Evolutionary conservation across 768 basidiomycete genomes (phyloP).

Genomic region (Boletus vermiculosoides): DNA sequence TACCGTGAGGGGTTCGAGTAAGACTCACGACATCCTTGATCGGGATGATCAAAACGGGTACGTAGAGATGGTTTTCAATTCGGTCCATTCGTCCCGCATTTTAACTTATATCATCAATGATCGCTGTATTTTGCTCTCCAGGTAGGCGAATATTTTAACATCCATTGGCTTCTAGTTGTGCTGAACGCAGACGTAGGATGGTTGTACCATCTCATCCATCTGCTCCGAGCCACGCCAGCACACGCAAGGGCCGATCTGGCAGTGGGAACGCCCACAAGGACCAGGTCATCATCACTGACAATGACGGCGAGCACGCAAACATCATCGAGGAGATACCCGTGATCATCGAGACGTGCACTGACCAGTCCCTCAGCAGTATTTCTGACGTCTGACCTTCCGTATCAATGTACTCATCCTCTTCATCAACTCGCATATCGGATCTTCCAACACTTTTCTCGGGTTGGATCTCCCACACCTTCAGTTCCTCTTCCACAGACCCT

Average conservation of each 20-base stretch:
- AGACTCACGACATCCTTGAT: too few species aligned
- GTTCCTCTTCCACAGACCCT: conserved; percentile 68
- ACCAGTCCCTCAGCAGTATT: conserved; percentile 50
- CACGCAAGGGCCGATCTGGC: conserved; percentile 39
- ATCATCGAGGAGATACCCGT: conserved; percentile 55
- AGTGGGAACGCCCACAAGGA: conserved; percentile 25
- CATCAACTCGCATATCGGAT: conserved; percentile 56
- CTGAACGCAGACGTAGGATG: too few species aligned
- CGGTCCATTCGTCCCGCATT: too few species aligned
- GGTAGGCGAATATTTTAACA: too few species aligned
- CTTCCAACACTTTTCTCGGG: conserved; percentile 74
- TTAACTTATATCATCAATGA: too few species aligned
- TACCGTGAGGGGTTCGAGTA: too few species aligned
- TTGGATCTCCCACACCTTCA: conserved; percentile 80
- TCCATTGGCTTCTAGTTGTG: too few species aligned
- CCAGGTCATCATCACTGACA: conserved; percentile 16
- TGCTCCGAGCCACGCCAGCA: conserved; percentile 13
- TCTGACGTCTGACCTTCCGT: conserved; percentile 44
- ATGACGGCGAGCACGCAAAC: conserved; percentile 35
- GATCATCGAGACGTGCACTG: conserved; percentile 63
- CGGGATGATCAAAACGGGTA: too few species aligned
- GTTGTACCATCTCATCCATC: too few species aligned
- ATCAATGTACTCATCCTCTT: conserved; percentile 47
- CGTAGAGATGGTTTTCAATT: too few species aligned
- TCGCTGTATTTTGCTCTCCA: too few species aligned